Evolutionary conservation across 352 stramenopile genomes (phyloP), one percentile per base, ranked within the genome.

Genomic region (Pythium rhizo-oryzae): DNA sequence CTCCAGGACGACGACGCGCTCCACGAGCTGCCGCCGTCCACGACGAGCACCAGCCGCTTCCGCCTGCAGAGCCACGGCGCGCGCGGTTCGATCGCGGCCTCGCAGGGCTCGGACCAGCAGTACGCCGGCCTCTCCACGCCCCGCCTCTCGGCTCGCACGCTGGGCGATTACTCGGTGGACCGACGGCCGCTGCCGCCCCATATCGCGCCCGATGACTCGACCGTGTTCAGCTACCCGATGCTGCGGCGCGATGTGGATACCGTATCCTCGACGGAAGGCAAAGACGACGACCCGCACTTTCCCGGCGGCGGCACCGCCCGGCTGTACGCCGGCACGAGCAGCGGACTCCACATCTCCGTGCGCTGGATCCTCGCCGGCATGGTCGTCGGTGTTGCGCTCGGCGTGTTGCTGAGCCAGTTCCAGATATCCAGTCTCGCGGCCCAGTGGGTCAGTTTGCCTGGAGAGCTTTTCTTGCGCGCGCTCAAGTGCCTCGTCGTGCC

Each of bases 391-490:
- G 61, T 91, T 16, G 75, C 47, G 0, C 66, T 91, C 0, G 81
- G 84, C 19, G 69, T 92, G 44, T 21, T 85, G 16, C 70, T 89
- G 30, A 71, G 64, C 8, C 56, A 70, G 1, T 15, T 87, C 18
- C 65, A 77, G 21, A 69, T 89, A 15, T 82, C 78, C 4, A n/a
- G 66, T 9, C 39, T 88, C 4, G 64, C 71, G 0, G 77, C 77
- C 16, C 60, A 81, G 49, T 88, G 79, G 81, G 78, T 93, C 46
- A 67, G 80, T 15, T 63, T 92, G 19, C 85, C 85, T 0, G 83
- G 85, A 2, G 78, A 92, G 8, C 65, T 93, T 33, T 93, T 92
- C 65, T 61, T 90, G 13, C 77, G 85, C 41, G 85, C 83, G 8
- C 68, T 92, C 25, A n/a, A n/a, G n/a, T n/a, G n/a, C n/a, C n/a